Evolutionary conservation across 345 rosid genomes (phyloP).

Genomic region (Clarkia xantiana): DNA sequence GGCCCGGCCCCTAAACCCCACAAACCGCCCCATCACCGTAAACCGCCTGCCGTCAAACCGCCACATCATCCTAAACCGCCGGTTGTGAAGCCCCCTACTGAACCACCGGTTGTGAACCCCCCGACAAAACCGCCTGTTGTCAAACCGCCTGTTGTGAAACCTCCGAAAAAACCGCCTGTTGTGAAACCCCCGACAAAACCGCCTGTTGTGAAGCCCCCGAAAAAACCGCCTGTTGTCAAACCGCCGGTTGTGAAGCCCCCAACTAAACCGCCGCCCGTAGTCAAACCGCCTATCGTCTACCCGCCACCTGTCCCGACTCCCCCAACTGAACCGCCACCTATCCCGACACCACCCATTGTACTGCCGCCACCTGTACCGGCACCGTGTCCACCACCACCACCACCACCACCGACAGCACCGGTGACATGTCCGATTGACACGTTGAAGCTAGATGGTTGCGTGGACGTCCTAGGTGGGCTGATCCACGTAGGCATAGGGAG

Average conservation of each 20-base stretch:
- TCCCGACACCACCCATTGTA: constrained; percentile 1
- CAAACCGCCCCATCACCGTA: constrained; percentile 12
- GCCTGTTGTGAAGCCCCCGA: too few relatives aligned
- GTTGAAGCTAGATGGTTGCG: constrained; percentile 67
- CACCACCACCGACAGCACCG: constrained; percentile 27
- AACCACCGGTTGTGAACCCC: constrained; percentile 1
- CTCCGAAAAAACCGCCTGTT: constrained; percentile 1
- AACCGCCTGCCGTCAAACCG: constrained; percentile 8
- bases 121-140: constrained; percentile 2
- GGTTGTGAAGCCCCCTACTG: not conserved
- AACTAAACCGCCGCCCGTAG: not conserved
- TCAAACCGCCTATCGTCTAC: constrained; percentile 5
- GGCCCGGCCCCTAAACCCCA: not conserved
- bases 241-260: not conserved
- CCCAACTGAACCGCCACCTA: too few relatives aligned
- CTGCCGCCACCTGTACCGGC: constrained; percentile 21
- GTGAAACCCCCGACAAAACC: not conserved
- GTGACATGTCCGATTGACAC: constrained; percentile 66
- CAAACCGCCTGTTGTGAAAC: not conserved
- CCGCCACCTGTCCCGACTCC: constrained; percentile 14
- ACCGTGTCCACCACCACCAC: constrained; percentile 38
- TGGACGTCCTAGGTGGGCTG: constrained; percentile 75
- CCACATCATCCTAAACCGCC: constrained; percentile 10
- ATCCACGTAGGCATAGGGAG: constrained; percentile 63
- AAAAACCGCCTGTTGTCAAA: too few relatives aligned